Base-by-base conservation (phyloP, 768 basidiomycete genomes). In the Mycena venus region DNA sequence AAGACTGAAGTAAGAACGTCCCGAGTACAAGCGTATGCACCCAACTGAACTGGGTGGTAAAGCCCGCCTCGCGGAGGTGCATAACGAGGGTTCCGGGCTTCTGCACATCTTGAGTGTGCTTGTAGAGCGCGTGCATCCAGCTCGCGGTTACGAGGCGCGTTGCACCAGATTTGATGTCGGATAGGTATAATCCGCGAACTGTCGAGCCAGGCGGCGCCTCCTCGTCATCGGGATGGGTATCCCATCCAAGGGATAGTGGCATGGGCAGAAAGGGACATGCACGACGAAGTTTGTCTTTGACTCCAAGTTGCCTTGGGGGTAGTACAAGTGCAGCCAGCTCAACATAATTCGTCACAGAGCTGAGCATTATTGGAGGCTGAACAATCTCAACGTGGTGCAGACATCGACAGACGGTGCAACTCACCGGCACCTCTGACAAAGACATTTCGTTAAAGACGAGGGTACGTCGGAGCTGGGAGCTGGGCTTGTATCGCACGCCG, bases 191-290 rank as follows among this genome's bases (percentile, higher is more conserved):
- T n/a, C 56, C 67, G 10, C 55, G 40, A 15, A 68, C 29, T 23
- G 55, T 58, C 12, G 58, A 60, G 23, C 60, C 67, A 8, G 29
- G 56, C 10, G 42, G 58, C 32, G 17, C 27, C 21, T 68, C 56
- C 17, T 59, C 55, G 32, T 49, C 67, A 23, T 58, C 31, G 19
- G 56, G 56, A 49, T 68, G 58, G 11, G 32, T n/a, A 12, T 68
- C 67, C 67, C 67, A 68, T 36, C 67, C 67, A 5, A 68, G 44
- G 32, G 56, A 59, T 31, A 68, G 67, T 21, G 67, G 67, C 67
- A 68, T 68, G 44, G 67, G 56, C 11, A 68, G 58, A 36, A 59
- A 68, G 0, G 31, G 1, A 10, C 56, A 60, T 19, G 67, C 58
- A 7, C 67, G 14, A n/a, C 67, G 67, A 25, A 68, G 56, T 21